phyloP scores from a whole-genome alignment of 2,329 filamentous ascomycete genomes.

The Fusarium sp. region DNA sequence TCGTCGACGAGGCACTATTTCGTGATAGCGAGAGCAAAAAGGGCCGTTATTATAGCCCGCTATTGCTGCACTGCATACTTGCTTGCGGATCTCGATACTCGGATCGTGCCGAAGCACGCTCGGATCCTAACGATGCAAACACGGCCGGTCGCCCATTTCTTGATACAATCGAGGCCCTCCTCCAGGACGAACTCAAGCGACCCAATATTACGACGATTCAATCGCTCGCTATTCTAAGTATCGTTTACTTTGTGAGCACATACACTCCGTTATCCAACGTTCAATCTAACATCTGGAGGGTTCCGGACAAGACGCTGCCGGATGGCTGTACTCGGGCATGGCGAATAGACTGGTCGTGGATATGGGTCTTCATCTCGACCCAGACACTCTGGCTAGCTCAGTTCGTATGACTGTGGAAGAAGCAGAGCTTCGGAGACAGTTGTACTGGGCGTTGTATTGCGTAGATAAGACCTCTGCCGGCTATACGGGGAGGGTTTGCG shows the following conservation, averaged over 20 bases:
- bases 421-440: neutral
- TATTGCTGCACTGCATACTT: neutral
- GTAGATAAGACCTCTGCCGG: neutral
- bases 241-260: neutral
- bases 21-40: neutral
- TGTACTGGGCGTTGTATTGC: neutral
- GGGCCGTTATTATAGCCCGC: neutral
- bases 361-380: neutral
- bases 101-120: neutral
- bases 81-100: neutral
- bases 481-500: neutral
- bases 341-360: neutral
- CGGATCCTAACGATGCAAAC: neutral
- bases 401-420: neutral
- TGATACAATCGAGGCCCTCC: neutral
- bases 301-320: neutral
- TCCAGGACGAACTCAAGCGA: neutral
- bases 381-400: neutral
- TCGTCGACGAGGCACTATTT: neutral
- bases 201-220: neutral
- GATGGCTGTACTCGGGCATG: neutral
- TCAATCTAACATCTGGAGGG: neutral
- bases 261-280: rapidly evolving
- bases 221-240: neutral
- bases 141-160: neutral